These are phyloP conservation scores for Adansonia grandidieri DNA, from an alignment of 441 rosid genomes.

Conservation along the genomic window DNA sequence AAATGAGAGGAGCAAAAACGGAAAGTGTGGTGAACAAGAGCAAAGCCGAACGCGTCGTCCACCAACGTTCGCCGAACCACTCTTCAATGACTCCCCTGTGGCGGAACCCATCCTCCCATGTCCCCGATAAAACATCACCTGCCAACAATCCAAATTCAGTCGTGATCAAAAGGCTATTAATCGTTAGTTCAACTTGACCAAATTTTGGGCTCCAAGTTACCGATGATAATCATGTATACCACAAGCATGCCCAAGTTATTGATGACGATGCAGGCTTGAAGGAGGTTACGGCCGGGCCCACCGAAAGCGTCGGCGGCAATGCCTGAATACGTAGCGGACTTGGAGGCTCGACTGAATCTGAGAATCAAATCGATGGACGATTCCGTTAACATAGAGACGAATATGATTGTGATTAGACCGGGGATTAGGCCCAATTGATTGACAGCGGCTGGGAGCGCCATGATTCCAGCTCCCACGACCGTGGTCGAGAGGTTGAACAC, in stretches of 20 bases:
- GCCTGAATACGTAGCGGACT: conserved; percentile 54
- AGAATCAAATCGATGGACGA: conserved; percentile 54
- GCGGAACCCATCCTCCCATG: conserved; percentile 45
- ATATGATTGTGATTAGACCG: conserved; percentile 48
- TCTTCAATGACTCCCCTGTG: conserved; percentile 59
- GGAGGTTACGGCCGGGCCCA: conserved; percentile 44
- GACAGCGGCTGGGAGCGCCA: conserved; percentile 65
- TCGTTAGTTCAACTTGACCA: background rate
- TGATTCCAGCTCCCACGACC: conserved; percentile 68
- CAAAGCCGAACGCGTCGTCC: conserved; percentile 54
- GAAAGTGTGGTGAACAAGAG: conserved; percentile 51
- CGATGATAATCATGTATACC: conserved; percentile 67
- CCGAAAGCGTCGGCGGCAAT: conserved; percentile 57
- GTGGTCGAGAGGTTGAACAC: conserved; percentile 71
- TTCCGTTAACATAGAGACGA: conserved; percentile 53
- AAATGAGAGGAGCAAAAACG: conserved; percentile 61
- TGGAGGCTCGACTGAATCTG: conserved; percentile 57
- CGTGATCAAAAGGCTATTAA: conserved; percentile 17
- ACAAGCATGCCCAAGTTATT: conserved; percentile 70
- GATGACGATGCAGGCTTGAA: conserved; percentile 60
- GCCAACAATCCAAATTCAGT: conserved; percentile 18
- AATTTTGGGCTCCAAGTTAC: conserved; percentile 25
- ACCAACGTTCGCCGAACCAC: conserved; percentile 63
- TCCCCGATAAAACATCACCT: conserved; percentile 71
- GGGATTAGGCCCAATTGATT: conserved; percentile 63